Percentiles rank a stretch among this genome's conserved stretches.
phyloP scores from a whole-genome alignment of 352 stramenopile species.

The Phytophthora cajani region DNA sequence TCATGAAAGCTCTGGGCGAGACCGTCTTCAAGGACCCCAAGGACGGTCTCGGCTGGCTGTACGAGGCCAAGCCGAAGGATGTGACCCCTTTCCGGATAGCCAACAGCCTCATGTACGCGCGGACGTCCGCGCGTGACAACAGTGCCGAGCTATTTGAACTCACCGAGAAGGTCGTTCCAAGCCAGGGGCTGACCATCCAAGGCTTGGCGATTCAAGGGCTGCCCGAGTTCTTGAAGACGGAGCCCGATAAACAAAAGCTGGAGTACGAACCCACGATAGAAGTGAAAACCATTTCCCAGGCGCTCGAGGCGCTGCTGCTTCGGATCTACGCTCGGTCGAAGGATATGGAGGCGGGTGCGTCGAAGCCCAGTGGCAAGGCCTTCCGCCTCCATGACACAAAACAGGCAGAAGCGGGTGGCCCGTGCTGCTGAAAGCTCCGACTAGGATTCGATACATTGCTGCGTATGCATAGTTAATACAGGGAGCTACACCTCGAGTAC shows the following conservation, averaged over 20 bases:
- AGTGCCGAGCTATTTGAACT: slow-evolving; percentile 69
- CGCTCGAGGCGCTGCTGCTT: slow-evolving; percentile 68
- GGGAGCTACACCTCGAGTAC: too few species aligned
- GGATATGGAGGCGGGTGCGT: slow-evolving; percentile 54
- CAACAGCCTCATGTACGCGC: slow-evolving; percentile 74
- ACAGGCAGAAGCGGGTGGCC: slow-evolving; percentile 24
- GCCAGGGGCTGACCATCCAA: slow-evolving; percentile 11
- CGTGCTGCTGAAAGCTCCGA: slow-evolving; percentile 43
- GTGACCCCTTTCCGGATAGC: slow-evolving; percentile 61
- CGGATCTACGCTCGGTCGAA: slow-evolving; percentile 77
- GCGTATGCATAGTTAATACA: not conserved
- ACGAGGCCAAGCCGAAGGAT: slow-evolving; percentile 48
- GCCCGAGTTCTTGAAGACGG: slow-evolving; percentile 10
- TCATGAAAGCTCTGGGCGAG: slow-evolving; percentile 53
- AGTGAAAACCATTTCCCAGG: slow-evolving; percentile 57
- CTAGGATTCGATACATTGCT: not conserved
- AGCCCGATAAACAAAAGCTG: slow-evolving; percentile 30
- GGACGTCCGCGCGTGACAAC: slow-evolving; percentile 65
- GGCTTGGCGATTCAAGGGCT: slow-evolving; percentile 8
- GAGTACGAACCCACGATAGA: slow-evolving; percentile 58
- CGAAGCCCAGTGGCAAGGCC: slow-evolving; percentile 50
- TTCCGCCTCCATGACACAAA: slow-evolving; percentile 44
- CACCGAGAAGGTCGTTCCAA: slow-evolving; percentile 43
- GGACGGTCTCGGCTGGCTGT: slow-evolving; percentile 57
- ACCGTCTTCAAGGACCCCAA: slow-evolving; percentile 61